Base-by-base conservation (phyloP, 192 early-diverging fungal species). In the Backusella australiensis region DNA sequence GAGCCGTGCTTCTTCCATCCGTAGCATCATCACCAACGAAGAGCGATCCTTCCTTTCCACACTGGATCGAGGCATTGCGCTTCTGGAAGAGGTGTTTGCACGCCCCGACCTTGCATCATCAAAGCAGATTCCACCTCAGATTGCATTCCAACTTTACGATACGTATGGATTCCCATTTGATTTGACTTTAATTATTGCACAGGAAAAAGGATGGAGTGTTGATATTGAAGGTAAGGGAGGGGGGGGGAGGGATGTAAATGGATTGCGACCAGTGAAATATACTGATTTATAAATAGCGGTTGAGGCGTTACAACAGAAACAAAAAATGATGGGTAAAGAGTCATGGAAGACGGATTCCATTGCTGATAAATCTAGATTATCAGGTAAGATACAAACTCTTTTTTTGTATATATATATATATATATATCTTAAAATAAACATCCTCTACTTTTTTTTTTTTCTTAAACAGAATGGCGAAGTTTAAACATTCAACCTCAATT, bases 121-220 rank as follows among this genome's bases (percentile, higher is more conserved):
- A 6, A 85, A 82, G 29, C 52, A 76, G 4, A 83, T 90, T 4
- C 84, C 84, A 6, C 78, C 86, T 2, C 72, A 79, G 0, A 82
- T 83, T 52, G 89, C 89, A 0, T 90, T 89, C 71, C 81, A 85
- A 49, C 67, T 90, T 4, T 90, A 88, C 35, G 86, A 87, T 46
- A 89, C 86, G 3, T 89, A 85, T 75, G 89, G 89, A 3, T 90
- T 90, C 71, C 89, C 89, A 1, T 71, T 90, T 26, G 89, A 90
- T 71, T 69, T 90, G 34, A 88, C 85, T 1, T 67, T 80, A 0
- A 76, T 86, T 75, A 89, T 90, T 74, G 86, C 86, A 19, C 68
- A 83, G 19, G 89, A 90, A 66, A 82, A 82, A 21, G 89, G 87
- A 5, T 90, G 89, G 89, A 78, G 74, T 19, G 84, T 90, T 6